Evolutionary conservation across 1,284 basidiomycete genomes (phyloP), one percentile per base, ranked within the genome.

Genomic region (Ceratobasidium sp.): DNA sequence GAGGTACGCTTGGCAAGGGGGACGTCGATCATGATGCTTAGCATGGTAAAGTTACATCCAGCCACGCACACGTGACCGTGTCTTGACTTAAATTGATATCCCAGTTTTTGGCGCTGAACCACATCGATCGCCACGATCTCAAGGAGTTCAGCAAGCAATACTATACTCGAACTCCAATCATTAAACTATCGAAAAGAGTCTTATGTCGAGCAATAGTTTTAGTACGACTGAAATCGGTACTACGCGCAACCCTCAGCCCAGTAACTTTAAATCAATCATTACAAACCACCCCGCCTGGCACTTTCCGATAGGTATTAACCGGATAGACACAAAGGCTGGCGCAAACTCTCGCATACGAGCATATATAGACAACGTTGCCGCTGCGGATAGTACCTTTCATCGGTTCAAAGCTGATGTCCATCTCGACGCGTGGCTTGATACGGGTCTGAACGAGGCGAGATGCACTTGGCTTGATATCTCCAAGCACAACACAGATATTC

Each of bases 361-460:
- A 5, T 25, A 27, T 13, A 43, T 40, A 3, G 25, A 27, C 35
- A 31, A 67, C 29, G 17, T 55, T 15, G 29, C 29, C n/a, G 40
- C 27, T 5, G 27, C n/a, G n/a, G n/a, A 27, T 0, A 25, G 10
- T n/a, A 49, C 12, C 13, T 32, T 50, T 50, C 3, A 7, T 10
- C 27, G 1, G 32, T 42, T 31, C 17, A n/a, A n/a, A n/a, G 29
- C 34, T 4, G 13, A 22, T 15, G 52, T 52, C 2, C 47, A 65
- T 47, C 54, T 71, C 27, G 70, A 69, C 10, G 31, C 71, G 5
- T 72, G 68, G 68, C 43, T 6, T 31, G 68, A 57, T 31, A 52
- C 53, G 10, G 38, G 40, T 17, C 45, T 69, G 7, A 65, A 69
- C 60, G 31, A 68, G 1, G 68, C 34, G 31, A 60, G 60, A 13